Conservation (phyloP, 2,329 filamentous ascomycete genomes). For the Fusarium devonianum region DNA sequence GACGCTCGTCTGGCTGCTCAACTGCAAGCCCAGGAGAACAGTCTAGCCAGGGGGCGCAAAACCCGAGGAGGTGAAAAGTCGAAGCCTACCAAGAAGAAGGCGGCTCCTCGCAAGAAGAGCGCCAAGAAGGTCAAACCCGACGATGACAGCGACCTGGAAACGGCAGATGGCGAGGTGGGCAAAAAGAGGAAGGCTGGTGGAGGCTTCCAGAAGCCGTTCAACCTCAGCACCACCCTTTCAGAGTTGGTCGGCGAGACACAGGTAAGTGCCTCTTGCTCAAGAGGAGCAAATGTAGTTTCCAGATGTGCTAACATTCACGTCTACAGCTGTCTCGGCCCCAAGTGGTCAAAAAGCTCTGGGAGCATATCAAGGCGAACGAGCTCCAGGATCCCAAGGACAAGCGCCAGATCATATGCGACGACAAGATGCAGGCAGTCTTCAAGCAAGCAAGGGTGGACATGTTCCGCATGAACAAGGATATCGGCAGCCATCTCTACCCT, state of each 20-base stretch:
- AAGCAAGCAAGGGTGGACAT: constrained; percentile 92
- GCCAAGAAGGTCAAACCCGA: constrained; percentile 76
- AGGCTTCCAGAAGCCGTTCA: constrained; percentile 90
- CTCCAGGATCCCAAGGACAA: constrained; percentile 92
- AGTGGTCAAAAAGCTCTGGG: constrained; percentile 96
- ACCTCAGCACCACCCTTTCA: constrained; percentile 73
- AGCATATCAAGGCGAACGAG: constrained; percentile 86
- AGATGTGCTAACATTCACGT: constrained; percentile 15
- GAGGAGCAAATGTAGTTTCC: not conserved
- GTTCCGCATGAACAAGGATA: constrained; percentile 99
- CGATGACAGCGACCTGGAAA: constrained; percentile 80
- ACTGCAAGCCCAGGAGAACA: constrained; percentile 92
- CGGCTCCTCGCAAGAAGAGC: constrained; percentile 73
- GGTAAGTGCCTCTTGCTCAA: constrained; percentile 53
- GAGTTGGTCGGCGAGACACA: constrained; percentile 74
- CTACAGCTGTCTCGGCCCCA: constrained; percentile 86
- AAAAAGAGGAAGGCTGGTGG: constrained; percentile 83
- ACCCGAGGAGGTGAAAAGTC: constrained; percentile 76
- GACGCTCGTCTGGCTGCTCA: constrained; percentile 88
- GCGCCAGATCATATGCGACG: constrained; percentile 91
- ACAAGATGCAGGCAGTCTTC: constrained; percentile 89
- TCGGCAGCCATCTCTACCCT: constrained; percentile 88
- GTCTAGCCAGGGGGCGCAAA: constrained; percentile 68
- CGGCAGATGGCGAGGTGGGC: constrained; percentile 61
- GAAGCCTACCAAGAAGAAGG: constrained; percentile 67